Evolutionary conservation across 2,329 filamentous ascomycete species (phyloP).

Genomic region (Phaeosphaeriaceae sp.): DNA sequence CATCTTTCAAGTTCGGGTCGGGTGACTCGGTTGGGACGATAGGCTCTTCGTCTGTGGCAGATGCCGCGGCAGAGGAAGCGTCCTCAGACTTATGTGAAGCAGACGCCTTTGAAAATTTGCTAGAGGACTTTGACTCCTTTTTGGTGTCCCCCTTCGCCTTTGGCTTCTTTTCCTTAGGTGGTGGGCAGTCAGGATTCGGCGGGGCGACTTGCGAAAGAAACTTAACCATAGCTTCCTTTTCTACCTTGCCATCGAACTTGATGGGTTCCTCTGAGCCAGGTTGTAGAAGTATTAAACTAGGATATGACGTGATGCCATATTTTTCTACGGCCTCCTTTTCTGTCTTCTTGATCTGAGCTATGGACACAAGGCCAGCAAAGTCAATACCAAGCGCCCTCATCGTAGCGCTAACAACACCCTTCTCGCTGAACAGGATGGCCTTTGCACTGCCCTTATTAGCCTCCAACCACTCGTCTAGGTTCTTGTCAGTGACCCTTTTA

Average conservation of each 20-base stretch:
- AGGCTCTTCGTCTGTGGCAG: slow-evolving; percentile 57
- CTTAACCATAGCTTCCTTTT: slow-evolving; percentile 78
- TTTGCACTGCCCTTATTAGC: slow-evolving; percentile 74
- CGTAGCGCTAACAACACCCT: slow-evolving; percentile 83
- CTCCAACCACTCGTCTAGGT: slow-evolving; percentile 75
- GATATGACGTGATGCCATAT: slow-evolving; percentile 80
- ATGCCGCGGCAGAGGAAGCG: slow-evolving; percentile 54
- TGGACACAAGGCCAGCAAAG: slow-evolving; percentile 77
- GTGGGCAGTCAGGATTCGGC: slow-evolving; percentile 79
- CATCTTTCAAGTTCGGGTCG: slow-evolving; percentile 54
- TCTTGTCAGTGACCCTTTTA: slow-evolving; percentile 78
- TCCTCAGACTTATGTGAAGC: slow-evolving; percentile 59
- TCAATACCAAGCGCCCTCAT: slow-evolving; percentile 88
- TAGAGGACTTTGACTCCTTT: slow-evolving; percentile 55
- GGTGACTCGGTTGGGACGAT: slow-evolving; percentile 62
- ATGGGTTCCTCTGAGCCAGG: slow-evolving; percentile 71
- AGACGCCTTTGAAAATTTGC: slow-evolving; percentile 58
- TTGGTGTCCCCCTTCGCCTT: slow-evolving; percentile 53
- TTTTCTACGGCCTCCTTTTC: slow-evolving; percentile 73
- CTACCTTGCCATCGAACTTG: slow-evolving; percentile 81
- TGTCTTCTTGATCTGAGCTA: slow-evolving; percentile 85
- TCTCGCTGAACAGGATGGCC: slow-evolving; percentile 91
- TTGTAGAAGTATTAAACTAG: slow-evolving; percentile 79
- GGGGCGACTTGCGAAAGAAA: slow-evolving; percentile 81
- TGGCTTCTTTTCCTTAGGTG: slow-evolving; percentile 55